A percentile compares a stretch with the other conserved stretches of the same genome.
These are phyloP conservation scores for Plantago lanceolata DNA, from an alignment of 305 asterid genomes.

Conservation along the genomic window DNA sequence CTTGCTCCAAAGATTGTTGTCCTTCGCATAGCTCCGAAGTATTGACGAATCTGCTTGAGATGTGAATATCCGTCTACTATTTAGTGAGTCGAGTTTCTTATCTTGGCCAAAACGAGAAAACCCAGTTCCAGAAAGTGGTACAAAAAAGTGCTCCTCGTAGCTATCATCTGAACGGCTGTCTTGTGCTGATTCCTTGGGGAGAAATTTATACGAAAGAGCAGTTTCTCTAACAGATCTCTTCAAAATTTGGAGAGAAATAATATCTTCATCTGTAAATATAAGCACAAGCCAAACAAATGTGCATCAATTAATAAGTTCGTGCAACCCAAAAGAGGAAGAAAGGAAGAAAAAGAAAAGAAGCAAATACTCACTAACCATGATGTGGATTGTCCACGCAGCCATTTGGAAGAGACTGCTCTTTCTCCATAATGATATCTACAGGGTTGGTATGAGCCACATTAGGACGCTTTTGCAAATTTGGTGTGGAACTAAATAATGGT, in stretches of 20 bases:
- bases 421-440: conserved; percentile 42
- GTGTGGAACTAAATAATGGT: conserved; percentile 85
- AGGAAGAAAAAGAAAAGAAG: too few species aligned
- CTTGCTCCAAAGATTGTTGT: conserved; percentile 41
- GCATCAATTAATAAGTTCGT: background rate
- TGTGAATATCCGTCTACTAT: conserved; percentile 49
- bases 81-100: conserved; percentile 44
- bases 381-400: conserved; percentile 40
- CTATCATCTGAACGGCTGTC: conserved; percentile 83
- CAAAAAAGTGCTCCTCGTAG: conserved; percentile 77
- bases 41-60: conserved; percentile 61
- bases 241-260: conserved; percentile 65
- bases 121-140: conserved; percentile 67
- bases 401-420: conserved; percentile 47
- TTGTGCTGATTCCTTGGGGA: conserved; percentile 62
- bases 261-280: conserved; percentile 61
- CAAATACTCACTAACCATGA: conserved; percentile 50
- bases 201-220: conserved; percentile 61
- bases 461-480: conserved; percentile 68
- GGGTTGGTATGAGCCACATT: conserved; percentile 47
- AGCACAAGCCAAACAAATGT: too few species aligned
- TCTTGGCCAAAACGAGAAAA: conserved; percentile 53
- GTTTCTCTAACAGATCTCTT: conserved; percentile 95
- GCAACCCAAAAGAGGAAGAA: conserved; percentile 6
- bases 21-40: conserved; percentile 30